Percentiles rank a stretch among this genome's conserved stretches.
Evolutionary conservation across 2,329 filamentous ascomycete genomes (phyloP).

Genomic region (Zasmidium cellare): DNA sequence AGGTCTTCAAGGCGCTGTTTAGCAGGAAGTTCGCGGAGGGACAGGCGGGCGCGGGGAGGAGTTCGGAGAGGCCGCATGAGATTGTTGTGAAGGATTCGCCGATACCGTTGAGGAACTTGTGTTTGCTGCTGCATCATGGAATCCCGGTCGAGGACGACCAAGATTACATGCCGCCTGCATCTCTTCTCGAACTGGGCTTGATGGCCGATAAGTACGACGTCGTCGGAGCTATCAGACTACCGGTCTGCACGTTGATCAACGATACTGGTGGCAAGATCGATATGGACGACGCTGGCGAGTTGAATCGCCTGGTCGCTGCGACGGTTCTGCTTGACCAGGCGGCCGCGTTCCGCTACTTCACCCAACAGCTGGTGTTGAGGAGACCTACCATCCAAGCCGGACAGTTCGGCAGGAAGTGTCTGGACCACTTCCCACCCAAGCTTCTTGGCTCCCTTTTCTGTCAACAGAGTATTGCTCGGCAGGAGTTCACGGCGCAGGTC

Average conservation of each 20-base stretch:
- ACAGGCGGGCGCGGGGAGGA: neutral
- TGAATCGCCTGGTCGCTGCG: constrained; percentile 3
- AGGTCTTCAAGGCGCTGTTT: constrained; percentile 19
- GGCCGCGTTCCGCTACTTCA: constrained; percentile 10
- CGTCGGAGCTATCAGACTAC: constrained; percentile 1
- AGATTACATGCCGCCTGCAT: neutral
- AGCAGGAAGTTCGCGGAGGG: constrained; percentile 18
- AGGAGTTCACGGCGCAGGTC: neutral
- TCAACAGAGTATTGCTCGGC: neutral
- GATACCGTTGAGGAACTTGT: constrained; percentile 4
- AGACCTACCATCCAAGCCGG: neutral
- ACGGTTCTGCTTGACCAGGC: constrained; percentile 16
- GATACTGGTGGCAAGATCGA: neutral
- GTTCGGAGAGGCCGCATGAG: constrained; percentile 5
- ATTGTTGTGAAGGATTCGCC: constrained; percentile 14
- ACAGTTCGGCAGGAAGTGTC: neutral
- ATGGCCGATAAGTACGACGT: constrained; percentile 21
- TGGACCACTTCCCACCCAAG: neutral
- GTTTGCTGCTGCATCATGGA: constrained; percentile 13
- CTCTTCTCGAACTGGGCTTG: constrained; percentile 11
- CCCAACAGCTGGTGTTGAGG: constrained; percentile 8
- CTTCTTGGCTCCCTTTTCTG: neutral
- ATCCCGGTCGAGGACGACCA: neutral
- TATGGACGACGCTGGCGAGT: neutral
- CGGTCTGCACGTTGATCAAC: neutral